phyloP scores from a whole-genome alignment of 257 asterid species.

The Capsicum chinense region DNA sequence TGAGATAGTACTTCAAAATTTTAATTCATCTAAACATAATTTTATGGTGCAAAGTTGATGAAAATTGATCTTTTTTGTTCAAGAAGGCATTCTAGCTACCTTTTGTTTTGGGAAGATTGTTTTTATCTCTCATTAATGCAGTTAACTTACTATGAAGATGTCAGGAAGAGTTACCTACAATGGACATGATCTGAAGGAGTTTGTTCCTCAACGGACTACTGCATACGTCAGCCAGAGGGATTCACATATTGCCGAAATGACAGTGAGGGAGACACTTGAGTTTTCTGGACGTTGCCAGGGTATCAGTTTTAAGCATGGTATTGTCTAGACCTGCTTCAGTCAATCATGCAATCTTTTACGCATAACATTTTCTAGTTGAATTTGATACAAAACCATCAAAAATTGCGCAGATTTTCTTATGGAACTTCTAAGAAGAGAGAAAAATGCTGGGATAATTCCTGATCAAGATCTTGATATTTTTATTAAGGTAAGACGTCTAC shows the following conservation, averaged over 20 bases:
- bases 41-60: neutral
- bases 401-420: constrained; percentile 79
- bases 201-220: constrained; percentile 89
- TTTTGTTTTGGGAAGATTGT: constrained; percentile 23
- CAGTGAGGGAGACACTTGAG: constrained; percentile 90
- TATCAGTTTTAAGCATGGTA: constrained; percentile 48
- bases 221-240: constrained; percentile 90
- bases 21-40: neutral
- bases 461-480: constrained; percentile 96
- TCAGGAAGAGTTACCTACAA: constrained; percentile 93
- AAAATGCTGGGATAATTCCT: constrained; percentile 78
- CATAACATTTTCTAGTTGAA: no score
- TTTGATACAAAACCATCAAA: constrained; percentile 29
- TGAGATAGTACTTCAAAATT: neutral
- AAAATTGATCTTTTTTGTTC: neutral
- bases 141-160: constrained; percentile 61
- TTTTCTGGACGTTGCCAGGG: constrained; percentile 92
- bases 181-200: constrained; percentile 83
- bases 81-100: neutral
- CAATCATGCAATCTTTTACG: constrained; percentile 32
- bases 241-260: constrained; percentile 92
- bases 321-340: no score
- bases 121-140: constrained; percentile 35
- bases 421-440: constrained; percentile 94
- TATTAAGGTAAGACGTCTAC: constrained; percentile 47